Conservation (phyloP, 768 basidiomycete species). For the Tulasnella sp. region DNA sequence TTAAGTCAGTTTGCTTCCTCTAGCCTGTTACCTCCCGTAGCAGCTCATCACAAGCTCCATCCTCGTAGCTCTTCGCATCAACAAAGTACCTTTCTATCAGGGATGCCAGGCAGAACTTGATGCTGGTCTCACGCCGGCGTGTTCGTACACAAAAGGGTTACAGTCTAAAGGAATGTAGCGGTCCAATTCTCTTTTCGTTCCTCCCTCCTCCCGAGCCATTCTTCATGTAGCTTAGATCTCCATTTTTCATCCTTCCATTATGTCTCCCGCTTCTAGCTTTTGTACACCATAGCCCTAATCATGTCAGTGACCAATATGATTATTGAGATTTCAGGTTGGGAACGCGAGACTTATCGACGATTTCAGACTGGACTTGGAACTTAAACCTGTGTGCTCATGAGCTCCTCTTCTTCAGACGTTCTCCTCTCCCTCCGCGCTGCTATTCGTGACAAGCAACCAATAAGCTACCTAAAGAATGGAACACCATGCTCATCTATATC, state of each 20-base stretch:
- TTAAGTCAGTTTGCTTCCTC: not conserved
- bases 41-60: not conserved
- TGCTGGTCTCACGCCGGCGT: not conserved
- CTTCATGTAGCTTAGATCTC: not conserved
- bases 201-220: not conserved
- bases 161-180: not conserved
- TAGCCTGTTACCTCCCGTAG: not conserved
- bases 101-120: conserved; percentile 11
- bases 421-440: conserved; percentile 50
- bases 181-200: too few relatives aligned
- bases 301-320: not conserved
- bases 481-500: conserved; percentile 40
- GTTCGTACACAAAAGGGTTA: not conserved
- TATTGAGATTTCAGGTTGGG: not conserved
- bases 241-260: not conserved
- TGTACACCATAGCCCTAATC: not conserved
- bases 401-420: conserved; percentile 21
- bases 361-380: not conserved
- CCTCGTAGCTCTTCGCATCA: conserved; percentile 12
- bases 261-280: not conserved
- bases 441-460: conserved; percentile 43
- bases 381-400: not conserved
- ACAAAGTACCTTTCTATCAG: conserved; percentile 14
- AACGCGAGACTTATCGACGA: conserved; percentile 4
- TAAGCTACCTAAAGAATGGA: conserved; percentile 38